Evolutionary conservation across 1,284 basidiomycete species (phyloP), one percentile per base, ranked within the genome.

Genomic region (Tylopilus sp.): DNA sequence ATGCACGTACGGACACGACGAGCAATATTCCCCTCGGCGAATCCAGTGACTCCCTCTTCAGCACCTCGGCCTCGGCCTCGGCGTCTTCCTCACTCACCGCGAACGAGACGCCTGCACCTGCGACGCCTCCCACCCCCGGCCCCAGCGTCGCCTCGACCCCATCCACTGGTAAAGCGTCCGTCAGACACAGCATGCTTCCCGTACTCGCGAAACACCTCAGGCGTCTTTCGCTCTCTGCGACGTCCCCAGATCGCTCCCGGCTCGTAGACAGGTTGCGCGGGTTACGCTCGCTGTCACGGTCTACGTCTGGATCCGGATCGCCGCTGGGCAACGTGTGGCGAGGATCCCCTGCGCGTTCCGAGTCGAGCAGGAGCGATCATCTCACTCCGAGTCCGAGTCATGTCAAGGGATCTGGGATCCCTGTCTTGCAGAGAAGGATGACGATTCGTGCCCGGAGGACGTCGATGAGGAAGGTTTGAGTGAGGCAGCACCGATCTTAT

Each of bases 1-100:
- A 35, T 10, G 10, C 6, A 10, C 42, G 28, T 4, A 12, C 37
- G 9, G 45, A 44, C 36, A 25, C 34, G 16, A 41, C 43, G 1
- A 19, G 45, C 28, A 53, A 43, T 2, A 56, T 60, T 1, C 48
- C 59, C 18, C 25, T 51, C 11, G 56, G 36, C 1, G 62, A 68
- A 40, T 68, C 60, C 31, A 63, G 53, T 19, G 64, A 63, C 36
- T 62, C 63, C 12, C 60, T 67, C 12, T 67, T 66, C 42, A 58
- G 53, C 25, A 41, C 60, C 8, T 63, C 58, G 12, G 31, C 42
- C 2, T 54, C 53, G 11, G 44, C 46, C 2, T 63, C 54, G 25
- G 48, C 39, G 3, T 40, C 45, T 1, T 63, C 59, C 4, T 64
- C 61, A 6, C 11, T 61, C 11, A 59, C 61, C 0, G 38, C 52